Evolutionary conservation across 352 stramenopile species (phyloP), one percentile per base, ranked within the genome.

Genomic region (Pythium apleroticum): DNA sequence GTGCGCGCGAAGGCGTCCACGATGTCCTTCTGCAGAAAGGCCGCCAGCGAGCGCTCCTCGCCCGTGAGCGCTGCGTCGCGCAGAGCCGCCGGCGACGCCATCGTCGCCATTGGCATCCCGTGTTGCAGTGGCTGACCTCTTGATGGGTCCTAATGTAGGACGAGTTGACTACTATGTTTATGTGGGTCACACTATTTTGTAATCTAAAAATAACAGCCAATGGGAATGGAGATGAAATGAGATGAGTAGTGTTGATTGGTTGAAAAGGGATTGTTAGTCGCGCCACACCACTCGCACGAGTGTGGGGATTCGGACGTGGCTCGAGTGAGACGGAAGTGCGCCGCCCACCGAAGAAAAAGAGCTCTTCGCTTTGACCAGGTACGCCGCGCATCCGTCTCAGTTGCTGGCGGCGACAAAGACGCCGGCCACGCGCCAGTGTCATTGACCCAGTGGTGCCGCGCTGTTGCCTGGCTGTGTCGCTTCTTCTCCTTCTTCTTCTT

Each of bases 1-100:
- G 77, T 80, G 4, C 56, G 52, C 10, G 66, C 77, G 24, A 91
- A 81, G 4, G 65, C 56, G 1, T 28, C 58, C 50, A 70, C 56
- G 6, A 76, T 72, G 27, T 87, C 77, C 49, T 56, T 52, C 17
- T 63, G 52, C 33, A 89, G 68, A 22, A 63, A 63, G 25, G 28
- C 20, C 20, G 33, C 45, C 17, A 71, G 45, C 48, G 79, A 67
- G 3, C 48, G 52, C 69, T 77, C 72, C 20, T 67, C 63, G 11
- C 48, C 61, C 25, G 28, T 35, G 50, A 68, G 62, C 43, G 52
- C 4, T 3, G 52, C 52, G 14, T 24, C 31, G 24, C 14, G 20
- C 4, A 57, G 24, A 9, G 48, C 17, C 41, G 52, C 17, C 46
- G 24, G 19, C 57, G 19, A 20, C 49, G 30, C 15, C 53, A 81